Conservation (phyloP, 768 basidiomycete species). For the Leccinum obscurum region DNA sequence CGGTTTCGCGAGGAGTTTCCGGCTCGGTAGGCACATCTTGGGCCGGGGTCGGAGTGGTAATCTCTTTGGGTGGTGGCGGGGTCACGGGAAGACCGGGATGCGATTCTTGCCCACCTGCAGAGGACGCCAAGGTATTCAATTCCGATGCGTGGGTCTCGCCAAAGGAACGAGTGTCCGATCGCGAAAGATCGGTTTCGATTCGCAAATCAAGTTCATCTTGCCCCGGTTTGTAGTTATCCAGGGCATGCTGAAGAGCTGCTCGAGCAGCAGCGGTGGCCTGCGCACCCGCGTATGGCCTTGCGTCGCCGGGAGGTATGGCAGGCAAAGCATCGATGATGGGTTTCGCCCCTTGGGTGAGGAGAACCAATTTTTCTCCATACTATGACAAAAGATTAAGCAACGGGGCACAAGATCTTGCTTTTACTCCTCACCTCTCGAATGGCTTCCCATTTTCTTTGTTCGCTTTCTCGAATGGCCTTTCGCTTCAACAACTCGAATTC, state of each 20-base stretch:
- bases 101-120: constrained; percentile 21
- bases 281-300: constrained; percentile 59
- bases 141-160: constrained; percentile 82
- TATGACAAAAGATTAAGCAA: constrained; percentile 28
- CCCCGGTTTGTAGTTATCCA: constrained; percentile 78
- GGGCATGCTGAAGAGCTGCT: constrained; percentile 72
- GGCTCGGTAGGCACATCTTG: constrained; percentile 37
- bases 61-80: constrained; percentile 40
- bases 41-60: constrained; percentile 18
- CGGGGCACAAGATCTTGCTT: background rate
- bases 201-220: constrained; percentile 53
- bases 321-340: constrained; percentile 66
- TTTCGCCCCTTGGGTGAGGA: constrained; percentile 69
- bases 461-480: constrained; percentile 74
- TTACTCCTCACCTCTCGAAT: constrained; percentile 61
- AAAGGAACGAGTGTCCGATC: constrained; percentile 79
- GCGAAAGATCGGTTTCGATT: constrained; percentile 51
- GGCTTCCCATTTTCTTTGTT: constrained; percentile 77
- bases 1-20: constrained; percentile 42
- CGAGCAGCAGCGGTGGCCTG: constrained; percentile 67
- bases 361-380: constrained; percentile 80
- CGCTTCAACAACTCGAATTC: constrained; percentile 73
- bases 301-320: constrained; percentile 57
- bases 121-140: constrained; percentile 54
- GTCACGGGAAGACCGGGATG: constrained; percentile 43